Evolutionary conservation across 495 filamentous ascomycete species (phyloP).

Genomic region (Xylaria nigripes): DNA sequence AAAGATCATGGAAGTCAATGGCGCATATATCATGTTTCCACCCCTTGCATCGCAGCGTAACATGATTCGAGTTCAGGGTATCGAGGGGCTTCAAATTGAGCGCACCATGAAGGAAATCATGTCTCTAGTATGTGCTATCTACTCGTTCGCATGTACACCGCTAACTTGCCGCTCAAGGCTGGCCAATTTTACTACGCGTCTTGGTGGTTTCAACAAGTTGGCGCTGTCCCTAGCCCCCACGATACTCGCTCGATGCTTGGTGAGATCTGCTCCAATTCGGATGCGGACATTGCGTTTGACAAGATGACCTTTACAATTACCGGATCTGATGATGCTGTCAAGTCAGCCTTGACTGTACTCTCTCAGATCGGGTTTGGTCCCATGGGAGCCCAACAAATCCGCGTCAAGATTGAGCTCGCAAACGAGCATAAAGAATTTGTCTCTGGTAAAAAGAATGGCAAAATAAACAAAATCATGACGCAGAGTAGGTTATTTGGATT

Average conservation of each 20-base stretch:
- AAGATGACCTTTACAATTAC: slow-evolving; percentile 89
- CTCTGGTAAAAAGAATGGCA: slow-evolving; percentile 98
- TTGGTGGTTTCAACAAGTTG: slow-evolving; percentile 85
- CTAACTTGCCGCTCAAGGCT: slow-evolving; percentile 42
- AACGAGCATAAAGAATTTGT: slow-evolving; percentile 99
- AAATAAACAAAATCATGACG: slow-evolving; percentile 99
- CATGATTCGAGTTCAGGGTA: slow-evolving; percentile 79
- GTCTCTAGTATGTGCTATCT: slow-evolving; percentile 58
- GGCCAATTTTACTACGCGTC: slow-evolving; percentile 96
- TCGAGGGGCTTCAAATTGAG: slow-evolving; percentile 86
- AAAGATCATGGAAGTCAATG: slow-evolving; percentile 95
- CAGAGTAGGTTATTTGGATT: slow-evolving; percentile 51
- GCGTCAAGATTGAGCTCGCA: slow-evolving; percentile 95
- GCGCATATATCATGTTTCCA: slow-evolving; percentile 86
- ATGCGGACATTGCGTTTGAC: slow-evolving; percentile 89
- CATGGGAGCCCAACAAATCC: slow-evolving; percentile 80
- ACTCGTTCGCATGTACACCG: background rate
- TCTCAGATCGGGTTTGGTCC: slow-evolving; percentile 85
- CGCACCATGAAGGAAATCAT: slow-evolving; percentile 91
- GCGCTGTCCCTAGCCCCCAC: slow-evolving; percentile 57
- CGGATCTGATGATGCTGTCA: slow-evolving; percentile 91
- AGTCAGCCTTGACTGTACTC: slow-evolving; percentile 85
- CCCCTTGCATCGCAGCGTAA: slow-evolving; percentile 71
- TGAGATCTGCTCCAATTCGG: slow-evolving; percentile 92
- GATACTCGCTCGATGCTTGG: slow-evolving; percentile 86